Evolutionary conservation across 768 basidiomycete genomes (phyloP), one percentile per base, ranked within the genome.

Genomic region (Mycena amicta): DNA sequence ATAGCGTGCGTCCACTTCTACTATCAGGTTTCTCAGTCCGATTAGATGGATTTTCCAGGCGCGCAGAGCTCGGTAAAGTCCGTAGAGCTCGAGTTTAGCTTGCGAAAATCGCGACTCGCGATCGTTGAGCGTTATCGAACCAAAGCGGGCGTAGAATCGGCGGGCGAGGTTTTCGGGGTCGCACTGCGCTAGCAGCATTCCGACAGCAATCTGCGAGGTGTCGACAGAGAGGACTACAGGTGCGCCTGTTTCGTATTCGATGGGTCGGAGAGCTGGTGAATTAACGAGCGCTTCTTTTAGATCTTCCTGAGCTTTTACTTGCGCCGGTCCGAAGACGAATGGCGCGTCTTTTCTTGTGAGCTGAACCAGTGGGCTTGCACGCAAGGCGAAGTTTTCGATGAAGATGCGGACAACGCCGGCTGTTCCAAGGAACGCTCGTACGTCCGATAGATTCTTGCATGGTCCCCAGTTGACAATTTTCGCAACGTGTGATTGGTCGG

Each of bases 1-100:
- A 53, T 73, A 78, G 18, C 66, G 60, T 0, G 75, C 74, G 53
- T 79, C 74, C 3, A 76, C 71, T 53, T 77, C 74, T 11, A 78
- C 67, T 0, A 65, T 52, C 0, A 79, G 63, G 29, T 72, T 69
- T 3, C 64, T 61, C 1, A 72, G 27, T 0, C 74, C 71, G 31
- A 75, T 68, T 16, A 75, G 29, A 27, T 68, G 68, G 0, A 70
- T 46, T 29, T 70, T 66, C 23, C 67, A 57, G 0, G 60, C 37
- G 25, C 46, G 46, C 23, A 65, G 50, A 0, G 71, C 65, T 0
- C 72, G 57, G 51, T 59, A 75, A 0, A 75, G 49, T 0, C 75
- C 72, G 46, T 73, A 77, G 0, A 77, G 54, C 56, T 77, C 74
- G 4, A 72, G 43, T 51, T 77, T 77, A 0, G 72, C 55, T 40